phyloP scores from a whole-genome alignment of 768 basidiomycete species.

The Auricularia cornea region DNA sequence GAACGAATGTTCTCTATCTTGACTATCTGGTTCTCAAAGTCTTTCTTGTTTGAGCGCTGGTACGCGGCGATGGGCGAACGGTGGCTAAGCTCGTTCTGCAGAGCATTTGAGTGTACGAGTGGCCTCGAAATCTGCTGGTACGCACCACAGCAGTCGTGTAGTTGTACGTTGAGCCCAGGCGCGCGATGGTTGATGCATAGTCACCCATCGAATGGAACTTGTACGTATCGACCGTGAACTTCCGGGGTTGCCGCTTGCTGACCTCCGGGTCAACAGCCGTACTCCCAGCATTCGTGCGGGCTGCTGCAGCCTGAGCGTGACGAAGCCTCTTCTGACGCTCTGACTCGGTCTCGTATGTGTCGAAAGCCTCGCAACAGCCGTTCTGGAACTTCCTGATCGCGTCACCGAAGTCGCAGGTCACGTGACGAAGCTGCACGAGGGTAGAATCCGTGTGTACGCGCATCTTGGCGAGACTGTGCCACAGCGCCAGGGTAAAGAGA shows the following conservation, averaged over 20 bases:
- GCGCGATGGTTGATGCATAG: slow-evolving; percentile 18
- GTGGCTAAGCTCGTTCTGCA: slow-evolving; percentile 4
- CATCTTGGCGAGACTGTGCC: slow-evolving; percentile 9
- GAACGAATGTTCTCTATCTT: not conserved
- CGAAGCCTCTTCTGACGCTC: slow-evolving; percentile 21
- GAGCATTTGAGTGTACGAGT: not conserved
- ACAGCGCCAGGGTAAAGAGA: not conserved
- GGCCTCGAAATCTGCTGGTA: too few relatives aligned
- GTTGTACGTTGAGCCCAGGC: slow-evolving; percentile 27
- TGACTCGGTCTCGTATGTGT: slow-evolving; percentile 23
- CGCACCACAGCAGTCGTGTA: slow-evolving; percentile 31
- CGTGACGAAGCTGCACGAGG: slow-evolving; percentile 13
- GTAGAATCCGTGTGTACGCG: slow-evolving; percentile 6
- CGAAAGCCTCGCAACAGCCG: slow-evolving; percentile 14
- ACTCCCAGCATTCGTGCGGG: not conserved
- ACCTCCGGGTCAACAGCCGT: slow-evolving; percentile 3
- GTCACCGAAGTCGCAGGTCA: slow-evolving; percentile 14
- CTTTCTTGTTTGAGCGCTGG: not conserved
- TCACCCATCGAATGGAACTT: slow-evolving; percentile 30
- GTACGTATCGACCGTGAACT: slow-evolving; percentile 23
- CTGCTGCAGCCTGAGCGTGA: not conserved
- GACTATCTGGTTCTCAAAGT: not conserved
- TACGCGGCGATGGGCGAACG: not conserved
- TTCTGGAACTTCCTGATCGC: slow-evolving; percentile 14
- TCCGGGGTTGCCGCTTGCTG: slow-evolving; percentile 10